These are phyloP conservation scores for Mariannaea sp. DNA, from an alignment of 2,329 filamentous ascomycete genomes.

Conservation along the genomic window DNA sequence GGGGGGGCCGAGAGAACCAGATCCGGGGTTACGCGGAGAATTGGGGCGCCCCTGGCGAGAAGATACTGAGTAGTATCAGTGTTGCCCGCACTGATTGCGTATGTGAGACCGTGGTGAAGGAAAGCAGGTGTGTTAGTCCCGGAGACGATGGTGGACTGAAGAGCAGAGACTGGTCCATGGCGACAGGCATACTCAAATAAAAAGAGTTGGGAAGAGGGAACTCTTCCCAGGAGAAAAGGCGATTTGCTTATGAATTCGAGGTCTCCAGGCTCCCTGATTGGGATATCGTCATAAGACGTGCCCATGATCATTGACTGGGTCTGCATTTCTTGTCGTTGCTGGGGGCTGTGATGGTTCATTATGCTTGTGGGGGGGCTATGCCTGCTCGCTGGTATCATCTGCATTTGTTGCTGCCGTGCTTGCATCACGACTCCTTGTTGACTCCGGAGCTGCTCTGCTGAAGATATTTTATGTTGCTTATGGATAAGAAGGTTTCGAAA, in stretches of 20 bases:
- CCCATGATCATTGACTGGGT: constrained; percentile 7
- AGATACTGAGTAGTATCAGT: constrained; percentile 14
- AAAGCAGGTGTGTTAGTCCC: constrained; percentile 12
- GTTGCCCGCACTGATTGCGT: constrained; percentile 17
- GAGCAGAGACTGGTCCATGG: constrained; percentile 2
- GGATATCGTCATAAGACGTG: constrained; percentile 17
- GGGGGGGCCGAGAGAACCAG: constrained; percentile 15
- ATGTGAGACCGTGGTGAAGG: constrained; percentile 19
- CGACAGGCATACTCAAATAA: constrained; percentile 22
- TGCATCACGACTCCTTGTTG: not conserved
- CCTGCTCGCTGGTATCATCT: not conserved
- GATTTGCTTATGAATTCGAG: no score
- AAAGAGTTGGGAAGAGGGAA: constrained; percentile 1
- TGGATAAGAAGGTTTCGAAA: no score
- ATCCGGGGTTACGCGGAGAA: constrained; percentile 12
- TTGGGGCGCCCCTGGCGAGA: constrained; percentile 20
- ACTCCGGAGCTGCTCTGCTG: no score
- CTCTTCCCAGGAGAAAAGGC: not conserved
- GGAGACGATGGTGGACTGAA: constrained; percentile 16
- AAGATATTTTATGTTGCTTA: no score
- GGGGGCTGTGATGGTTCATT: not conserved
- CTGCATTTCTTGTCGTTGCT: not conserved
- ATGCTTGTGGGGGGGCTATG: not conserved
- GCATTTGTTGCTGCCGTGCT: not conserved
- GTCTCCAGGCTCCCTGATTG: constrained; percentile 15